A percentile compares a stretch with the other conserved stretches of the same genome.
Evolutionary conservation across 202 grass and related monocot genomes (phyloP).

Genomic region (Thinopyrum obtusiflorum): DNA sequence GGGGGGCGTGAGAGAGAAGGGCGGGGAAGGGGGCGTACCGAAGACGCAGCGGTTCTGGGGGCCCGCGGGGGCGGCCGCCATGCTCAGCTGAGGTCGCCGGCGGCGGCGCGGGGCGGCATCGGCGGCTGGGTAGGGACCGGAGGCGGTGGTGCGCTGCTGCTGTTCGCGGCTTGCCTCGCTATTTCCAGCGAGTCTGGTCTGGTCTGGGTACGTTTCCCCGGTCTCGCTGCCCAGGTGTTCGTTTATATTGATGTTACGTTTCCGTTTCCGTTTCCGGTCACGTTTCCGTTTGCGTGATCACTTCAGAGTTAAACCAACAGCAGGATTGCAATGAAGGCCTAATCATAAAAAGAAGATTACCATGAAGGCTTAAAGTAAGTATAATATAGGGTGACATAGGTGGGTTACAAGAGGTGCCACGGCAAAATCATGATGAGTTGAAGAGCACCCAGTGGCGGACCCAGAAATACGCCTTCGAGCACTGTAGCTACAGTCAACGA

Average conservation of each 20-base stretch:
- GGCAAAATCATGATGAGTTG: too few relatives aligned
- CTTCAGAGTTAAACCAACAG: not conserved
- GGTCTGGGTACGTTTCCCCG: constrained; percentile 9
- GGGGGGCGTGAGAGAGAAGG: not conserved
- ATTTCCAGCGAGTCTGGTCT: not conserved
- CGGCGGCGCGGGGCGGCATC: constrained; percentile 23
- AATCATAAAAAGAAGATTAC: too few relatives aligned
- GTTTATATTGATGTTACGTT: not conserved
- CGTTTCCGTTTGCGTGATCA: not conserved
- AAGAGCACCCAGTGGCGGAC: too few relatives aligned
- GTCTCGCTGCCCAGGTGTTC: not conserved
- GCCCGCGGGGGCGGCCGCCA: constrained; percentile 47
- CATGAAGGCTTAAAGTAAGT: too few relatives aligned
- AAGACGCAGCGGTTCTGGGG: constrained; percentile 92
- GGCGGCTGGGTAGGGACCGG: not conserved
- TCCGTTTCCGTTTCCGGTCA: not conserved
- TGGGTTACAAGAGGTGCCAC: too few relatives aligned
- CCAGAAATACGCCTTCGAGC: too few relatives aligned
- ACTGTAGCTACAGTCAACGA: too few relatives aligned
- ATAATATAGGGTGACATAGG: too few relatives aligned
- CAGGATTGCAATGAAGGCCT: too few relatives aligned
- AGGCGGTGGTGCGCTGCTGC: not conserved
- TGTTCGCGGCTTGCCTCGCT: not conserved
- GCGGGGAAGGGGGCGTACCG: constrained; percentile 36
- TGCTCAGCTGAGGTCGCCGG: constrained; percentile 37